Base-by-base conservation (phyloP, 2,329 filamentous ascomycete genomes). In the Colletotrichum limetticola region DNA sequence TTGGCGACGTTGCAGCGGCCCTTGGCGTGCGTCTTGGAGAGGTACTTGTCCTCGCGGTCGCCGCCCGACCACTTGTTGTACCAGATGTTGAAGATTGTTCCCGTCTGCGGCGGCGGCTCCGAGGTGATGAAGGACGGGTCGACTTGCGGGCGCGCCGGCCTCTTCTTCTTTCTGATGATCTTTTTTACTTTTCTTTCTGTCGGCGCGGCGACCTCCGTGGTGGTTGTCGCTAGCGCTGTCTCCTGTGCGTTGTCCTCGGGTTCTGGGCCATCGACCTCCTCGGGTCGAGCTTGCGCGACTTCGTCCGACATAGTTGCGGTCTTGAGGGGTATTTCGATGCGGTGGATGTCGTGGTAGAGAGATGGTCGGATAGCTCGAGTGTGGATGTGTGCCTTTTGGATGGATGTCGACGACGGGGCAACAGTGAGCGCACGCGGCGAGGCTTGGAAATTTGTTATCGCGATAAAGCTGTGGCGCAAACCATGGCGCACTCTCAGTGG, bases 1-100 rank as follows among this genome's bases (percentile, higher is more conserved):
- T 89, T 91, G 1, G 92, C 92, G 74, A 99, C 52, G 80, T 95
- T 97, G 87, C 97, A 98, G 68, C 97, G 93, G 2, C 93, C 93
- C 76, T 93, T 92, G 4, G 97, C 96, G 16, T 92, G 90, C 26
- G 92, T 93, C 80, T 98, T 93, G 46, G 93, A 94, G 4, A 95
- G 89, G 79, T 96, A 95, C 78, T 95, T 95, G 85, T 97, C 95
- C 80, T 98, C 96, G 74, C 95, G 91, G 83, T 99, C 97, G 79
- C 97, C 97, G 76, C 97, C 97, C 1, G 92, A 93, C 95, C 96
- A 98, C 84, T 98, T 98, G 86, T 98, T 98, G 85, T 98, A 98
- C 96, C 95, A 98, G 79, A 97, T 97, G 83, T 99, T 99, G 88
- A 97, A 99, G 71, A 95, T 95, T 0, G 94, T 97, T 66, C 97